Percentiles rank a stretch among this genome's conserved stretches.
Evolutionary conservation across 78 protist genomes (phyloP).

Genomic region (Polysphondylium violaceum): DNA sequence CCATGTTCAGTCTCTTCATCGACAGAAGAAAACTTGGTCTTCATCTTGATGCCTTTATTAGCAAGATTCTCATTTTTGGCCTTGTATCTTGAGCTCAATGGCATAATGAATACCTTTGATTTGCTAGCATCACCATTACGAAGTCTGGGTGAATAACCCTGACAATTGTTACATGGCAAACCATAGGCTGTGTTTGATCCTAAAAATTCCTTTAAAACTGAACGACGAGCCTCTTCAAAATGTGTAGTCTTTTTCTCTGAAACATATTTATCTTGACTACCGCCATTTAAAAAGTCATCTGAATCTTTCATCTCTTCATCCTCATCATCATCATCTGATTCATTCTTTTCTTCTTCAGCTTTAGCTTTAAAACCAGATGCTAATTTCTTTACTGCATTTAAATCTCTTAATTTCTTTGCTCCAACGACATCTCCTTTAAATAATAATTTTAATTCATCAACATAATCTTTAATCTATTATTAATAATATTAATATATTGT

Average conservation of each 20-base stretch:
- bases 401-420: slow-evolving; percentile 56
- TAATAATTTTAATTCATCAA: slow-evolving; percentile 39
- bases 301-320: slow-evolving; percentile 33
- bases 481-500: not conserved
- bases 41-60: not conserved
- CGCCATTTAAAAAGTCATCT: slow-evolving; percentile 10
- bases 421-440: slow-evolving; percentile 60
- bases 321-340: slow-evolving; percentile 1
- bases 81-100: not conserved
- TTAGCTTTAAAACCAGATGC: not conserved
- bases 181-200: not conserved
- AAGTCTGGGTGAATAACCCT: slow-evolving; percentile 49
- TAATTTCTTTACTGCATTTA: slow-evolving; percentile 1
- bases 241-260: slow-evolving; percentile 27
- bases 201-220: slow-evolving; percentile 40
- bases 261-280: not conserved
- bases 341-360: not conserved
- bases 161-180: slow-evolving; percentile 28
- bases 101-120: slow-evolving; percentile 65
- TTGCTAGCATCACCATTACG: slow-evolving; percentile 60
- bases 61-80: too few species aligned
- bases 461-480: slow-evolving; percentile 26
- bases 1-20: slow-evolving; percentile 32
- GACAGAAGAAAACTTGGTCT: slow-evolving; percentile 56
- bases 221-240: slow-evolving; percentile 41